Evolutionary conservation across 164 flowering plant species (phyloP).

Genomic region (Vitis amurensis): DNA sequence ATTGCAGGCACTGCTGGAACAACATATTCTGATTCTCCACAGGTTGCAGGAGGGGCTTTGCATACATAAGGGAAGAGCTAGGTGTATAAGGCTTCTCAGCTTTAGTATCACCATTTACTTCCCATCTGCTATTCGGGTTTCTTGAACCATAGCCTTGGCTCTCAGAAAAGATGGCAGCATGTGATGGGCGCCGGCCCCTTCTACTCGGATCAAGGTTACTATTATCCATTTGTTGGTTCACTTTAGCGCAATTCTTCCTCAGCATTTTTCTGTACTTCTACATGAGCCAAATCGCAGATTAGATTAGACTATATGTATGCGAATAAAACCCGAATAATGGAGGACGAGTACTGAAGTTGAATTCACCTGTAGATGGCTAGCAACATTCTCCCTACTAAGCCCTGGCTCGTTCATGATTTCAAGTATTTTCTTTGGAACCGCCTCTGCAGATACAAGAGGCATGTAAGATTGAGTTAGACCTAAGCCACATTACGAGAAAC

Average conservation of each 20-base stretch:
- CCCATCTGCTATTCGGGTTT: not conserved
- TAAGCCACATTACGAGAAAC: too few species aligned
- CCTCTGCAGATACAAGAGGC: conserved; percentile 22
- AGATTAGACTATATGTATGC: too few species aligned
- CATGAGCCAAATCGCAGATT: not conserved
- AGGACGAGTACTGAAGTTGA: not conserved
- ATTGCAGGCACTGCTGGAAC: too few species aligned
- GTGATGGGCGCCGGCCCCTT: conserved; percentile 2
- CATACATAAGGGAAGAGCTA: not conserved
- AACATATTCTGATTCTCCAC: not conserved
- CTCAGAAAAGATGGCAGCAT: conserved; percentile 1
- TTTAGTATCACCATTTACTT: conserved; percentile 1
- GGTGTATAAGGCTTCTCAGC: not conserved
- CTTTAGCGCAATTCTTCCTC: conserved; percentile 4
- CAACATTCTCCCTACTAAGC: conserved; percentile 35
- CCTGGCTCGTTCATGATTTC: conserved; percentile 30
- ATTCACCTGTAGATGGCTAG: conserved; percentile 49
- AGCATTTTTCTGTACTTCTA: conserved; percentile 30
- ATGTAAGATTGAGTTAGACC: too few species aligned
- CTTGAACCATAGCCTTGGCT: conserved; percentile 1
- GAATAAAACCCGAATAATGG: not conserved
- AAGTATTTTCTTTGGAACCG: conserved; percentile 39
- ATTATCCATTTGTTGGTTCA: not conserved
- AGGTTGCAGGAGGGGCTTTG: not conserved
- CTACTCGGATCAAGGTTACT: not conserved